phyloP scores from a whole-genome alignment of 2,329 filamentous ascomycete genomes.

The Periconia digitata region DNA sequence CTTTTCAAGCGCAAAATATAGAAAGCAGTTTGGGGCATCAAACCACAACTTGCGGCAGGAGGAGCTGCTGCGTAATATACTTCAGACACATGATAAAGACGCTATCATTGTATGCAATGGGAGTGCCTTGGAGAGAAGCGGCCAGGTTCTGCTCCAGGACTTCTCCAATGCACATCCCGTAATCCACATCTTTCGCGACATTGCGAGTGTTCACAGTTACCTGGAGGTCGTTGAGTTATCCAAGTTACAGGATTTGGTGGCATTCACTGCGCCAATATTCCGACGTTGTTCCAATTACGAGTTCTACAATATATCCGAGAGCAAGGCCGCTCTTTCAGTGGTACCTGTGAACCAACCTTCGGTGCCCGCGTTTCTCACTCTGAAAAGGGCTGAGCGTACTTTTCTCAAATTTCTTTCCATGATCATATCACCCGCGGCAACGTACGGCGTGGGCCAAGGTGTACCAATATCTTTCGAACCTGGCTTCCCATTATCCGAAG shows the following conservation, averaged over 20 bases:
- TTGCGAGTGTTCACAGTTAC: conserved; percentile 64
- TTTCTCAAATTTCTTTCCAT: conserved; percentile 70
- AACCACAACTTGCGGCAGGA: conserved; percentile 67
- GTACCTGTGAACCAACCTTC: conserved; percentile 33
- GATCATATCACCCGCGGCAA: conserved; percentile 56
- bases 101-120: conserved; percentile 72
- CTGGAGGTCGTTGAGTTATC: conserved; percentile 56
- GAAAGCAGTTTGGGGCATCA: conserved; percentile 61
- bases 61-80: conserved; percentile 61
- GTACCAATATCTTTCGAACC: conserved; percentile 60
- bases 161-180: conserved; percentile 69
- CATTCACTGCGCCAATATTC: conserved; percentile 60
- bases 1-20: conserved; percentile 63
- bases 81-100: conserved; percentile 60
- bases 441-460: conserved; percentile 15
- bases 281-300: conserved; percentile 71
- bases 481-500: conserved; percentile 65
- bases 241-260: conserved; percentile 61
- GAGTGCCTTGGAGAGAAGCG: conserved; percentile 66
- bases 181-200: conserved; percentile 68
- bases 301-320: conserved; percentile 74
- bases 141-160: conserved; percentile 62
- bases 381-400: conserved; percentile 69
- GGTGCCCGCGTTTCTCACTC: conserved; percentile 61
- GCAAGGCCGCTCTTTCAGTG: conserved; percentile 17